Evolutionary conservation across 148 eudicot genomes (phyloP).

Genomic region (Drosera capensis): DNA sequence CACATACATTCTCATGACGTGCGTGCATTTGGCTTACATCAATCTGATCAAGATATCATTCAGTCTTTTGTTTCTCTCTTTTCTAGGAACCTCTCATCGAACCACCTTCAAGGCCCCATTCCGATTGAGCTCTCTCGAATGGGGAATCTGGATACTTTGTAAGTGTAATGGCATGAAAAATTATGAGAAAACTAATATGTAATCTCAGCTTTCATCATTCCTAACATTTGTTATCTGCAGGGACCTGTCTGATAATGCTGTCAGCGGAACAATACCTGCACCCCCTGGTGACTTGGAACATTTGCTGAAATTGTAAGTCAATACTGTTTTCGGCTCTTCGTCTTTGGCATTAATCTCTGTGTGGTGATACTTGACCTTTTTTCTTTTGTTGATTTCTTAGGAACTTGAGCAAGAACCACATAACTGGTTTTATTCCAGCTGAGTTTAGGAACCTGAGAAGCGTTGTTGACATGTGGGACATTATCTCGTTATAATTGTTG

Average conservation of each 20-base stretch:
- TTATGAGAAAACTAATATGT: no score
- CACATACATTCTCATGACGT: no score
- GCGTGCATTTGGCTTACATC: no score
- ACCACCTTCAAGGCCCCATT: conserved; percentile 63
- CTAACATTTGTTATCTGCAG: conserved; percentile 15
- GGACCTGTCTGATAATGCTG: conserved; percentile 70
- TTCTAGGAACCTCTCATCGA: conserved; percentile 77
- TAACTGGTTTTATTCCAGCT: conserved; percentile 59
- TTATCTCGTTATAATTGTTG: background rate
- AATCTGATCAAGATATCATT: no score
- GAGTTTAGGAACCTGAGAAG: conserved; percentile 94
- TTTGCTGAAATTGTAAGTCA: conserved; percentile 76
- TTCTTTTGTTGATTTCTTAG: conserved; percentile 18
- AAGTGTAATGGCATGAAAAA: conserved; percentile 15
- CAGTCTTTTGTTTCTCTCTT: conserved; percentile 1
- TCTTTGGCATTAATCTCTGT: background rate
- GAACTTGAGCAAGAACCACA: conserved; percentile 58
- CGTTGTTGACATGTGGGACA: conserved; percentile 59
- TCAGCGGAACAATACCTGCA: conserved; percentile 70
- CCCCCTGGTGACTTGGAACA: conserved; percentile 95
- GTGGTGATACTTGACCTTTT: conserved; percentile 6
- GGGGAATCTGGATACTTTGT: conserved; percentile 93
- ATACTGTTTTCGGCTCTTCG: background rate
- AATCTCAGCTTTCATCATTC: background rate
- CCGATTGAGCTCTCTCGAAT: conserved; percentile 89